Base-by-base conservation (phyloP, 116 monocot species). In the Phalaenopsis hybrid region DNA sequence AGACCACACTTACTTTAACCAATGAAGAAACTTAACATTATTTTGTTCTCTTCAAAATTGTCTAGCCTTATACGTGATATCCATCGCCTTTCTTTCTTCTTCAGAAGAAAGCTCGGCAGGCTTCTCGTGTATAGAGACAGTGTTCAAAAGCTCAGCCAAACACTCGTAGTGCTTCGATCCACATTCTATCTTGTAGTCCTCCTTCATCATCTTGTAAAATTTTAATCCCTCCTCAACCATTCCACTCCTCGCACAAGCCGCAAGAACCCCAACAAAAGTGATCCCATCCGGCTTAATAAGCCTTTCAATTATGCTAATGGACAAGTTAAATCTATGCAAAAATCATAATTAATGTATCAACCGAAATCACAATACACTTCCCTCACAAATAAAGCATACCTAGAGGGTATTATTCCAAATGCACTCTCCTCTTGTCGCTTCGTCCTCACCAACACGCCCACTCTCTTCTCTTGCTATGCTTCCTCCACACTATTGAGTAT, bases 271-370 rank as follows among this genome's bases (percentile, higher is more conserved):
- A 2, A 82, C 65, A n/a, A 72, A 92, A 82, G 92, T 92, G 77
- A 90, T 82, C 28, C 58, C 72, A 25, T 92, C 92, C 0, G 90
- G 90, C n/a, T n/a, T n/a, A n/a, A n/a, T n/a, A n/a, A n/a, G n/a
- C n/a, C n/a, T n/a, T n/a, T n/a, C n/a, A n/a, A n/a, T n/a, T n/a
- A n/a, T n/a, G n/a, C n/a, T n/a, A n/a, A n/a, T n/a, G n/a, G n/a
- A n/a, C n/a, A n/a, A n/a, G n/a, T n/a, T n/a, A n/a, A n/a, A n/a
- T n/a, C n/a, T n/a, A n/a, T n/a, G n/a, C n/a, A n/a, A n/a, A n/a
- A n/a, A n/a, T n/a, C n/a, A n/a, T n/a, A n/a, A n/a, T n/a, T n/a
- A n/a, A n/a, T n/a, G n/a, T n/a, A n/a, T n/a, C n/a, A n/a, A n/a
- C n/a, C n/a, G n/a, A n/a, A n/a, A n/a, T n/a, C n/a, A n/a, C n/a